These are phyloP conservation scores for Stagonosporopsis tanaceti DNA, from an alignment of 2,329 filamentous ascomycete species.

Conservation along the genomic window DNA sequence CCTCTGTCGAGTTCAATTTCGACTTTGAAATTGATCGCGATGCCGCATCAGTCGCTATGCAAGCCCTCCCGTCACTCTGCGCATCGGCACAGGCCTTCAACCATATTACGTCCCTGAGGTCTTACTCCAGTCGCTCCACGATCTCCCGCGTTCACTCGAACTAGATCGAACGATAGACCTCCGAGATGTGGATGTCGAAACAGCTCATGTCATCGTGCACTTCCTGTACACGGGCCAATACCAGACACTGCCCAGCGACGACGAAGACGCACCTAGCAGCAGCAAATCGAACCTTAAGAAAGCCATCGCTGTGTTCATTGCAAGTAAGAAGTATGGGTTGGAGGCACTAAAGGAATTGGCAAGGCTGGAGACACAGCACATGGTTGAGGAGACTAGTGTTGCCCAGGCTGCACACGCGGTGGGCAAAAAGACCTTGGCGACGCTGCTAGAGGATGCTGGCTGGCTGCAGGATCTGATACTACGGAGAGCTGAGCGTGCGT, in stretches of 20 bases:
- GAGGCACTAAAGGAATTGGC: background rate
- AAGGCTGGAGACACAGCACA: background rate
- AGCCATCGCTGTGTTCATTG: background rate
- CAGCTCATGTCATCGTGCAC: constrained; percentile 32
- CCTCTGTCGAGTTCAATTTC: background rate
- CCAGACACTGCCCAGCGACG: constrained; percentile 27
- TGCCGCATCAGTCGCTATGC: constrained; percentile 1
- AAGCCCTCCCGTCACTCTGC: background rate
- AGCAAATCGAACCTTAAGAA: background rate
- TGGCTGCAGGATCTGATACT: constrained; percentile 7
- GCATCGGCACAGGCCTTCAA: background rate
- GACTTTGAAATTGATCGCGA: background rate
- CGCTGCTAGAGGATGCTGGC: background rate
- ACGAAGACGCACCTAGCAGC: too few species aligned
- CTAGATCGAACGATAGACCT: background rate
- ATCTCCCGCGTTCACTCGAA: background rate
- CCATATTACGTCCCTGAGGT: background rate
- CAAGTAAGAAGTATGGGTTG: background rate
- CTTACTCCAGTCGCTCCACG: background rate
- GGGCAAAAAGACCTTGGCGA: background rate
- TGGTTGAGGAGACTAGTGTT: background rate
- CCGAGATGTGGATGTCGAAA: constrained; percentile 24
- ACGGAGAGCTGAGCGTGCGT: constrained; percentile 1
- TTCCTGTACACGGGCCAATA: constrained; percentile 36
- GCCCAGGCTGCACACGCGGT: background rate